phyloP scores from a whole-genome alignment of 495 filamentous ascomycete species.

The Penicillium egyptiacum region DNA sequence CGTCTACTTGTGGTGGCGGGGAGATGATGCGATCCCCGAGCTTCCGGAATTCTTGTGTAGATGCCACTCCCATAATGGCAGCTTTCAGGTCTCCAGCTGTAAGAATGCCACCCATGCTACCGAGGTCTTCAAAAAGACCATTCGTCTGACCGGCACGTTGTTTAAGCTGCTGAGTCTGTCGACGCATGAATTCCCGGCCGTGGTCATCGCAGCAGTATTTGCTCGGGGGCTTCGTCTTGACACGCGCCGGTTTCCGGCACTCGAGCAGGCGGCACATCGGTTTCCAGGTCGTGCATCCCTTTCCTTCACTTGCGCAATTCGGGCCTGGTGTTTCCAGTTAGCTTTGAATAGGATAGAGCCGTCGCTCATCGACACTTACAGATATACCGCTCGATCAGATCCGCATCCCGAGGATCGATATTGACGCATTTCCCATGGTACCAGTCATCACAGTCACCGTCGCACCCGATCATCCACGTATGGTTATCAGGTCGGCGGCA shows the following conservation, averaged over 20 bases:
- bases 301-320: slow-evolving; percentile 54
- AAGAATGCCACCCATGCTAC: slow-evolving; percentile 58
- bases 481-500: slow-evolving; percentile 71
- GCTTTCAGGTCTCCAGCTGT: slow-evolving; percentile 58
- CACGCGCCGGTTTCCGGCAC: slow-evolving; percentile 62
- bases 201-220: slow-evolving; percentile 74
- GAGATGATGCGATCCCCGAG: slow-evolving; percentile 56
- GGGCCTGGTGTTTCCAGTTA: slow-evolving; percentile 44
- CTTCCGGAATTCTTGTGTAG: slow-evolving; percentile 54
- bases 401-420: slow-evolving; percentile 59
- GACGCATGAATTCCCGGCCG: slow-evolving; percentile 57
- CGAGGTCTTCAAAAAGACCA: slow-evolving; percentile 41
- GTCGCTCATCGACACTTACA: slow-evolving; percentile 44
- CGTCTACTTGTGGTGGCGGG: slow-evolving; percentile 33
- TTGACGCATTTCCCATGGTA: slow-evolving; percentile 70
- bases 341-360: not conserved
- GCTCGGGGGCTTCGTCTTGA: slow-evolving; percentile 47
- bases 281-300: slow-evolving; percentile 64
- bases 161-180: slow-evolving; percentile 35
- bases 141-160: slow-evolving; percentile 19
- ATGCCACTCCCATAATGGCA: slow-evolving; percentile 46
- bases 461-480: slow-evolving; percentile 75
- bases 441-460: slow-evolving; percentile 73
- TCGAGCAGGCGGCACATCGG: slow-evolving; percentile 62
- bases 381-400: slow-evolving; percentile 68